Conservation (phyloP, 257 asterid genomes). For the Jacaranda copaia region DNA sequence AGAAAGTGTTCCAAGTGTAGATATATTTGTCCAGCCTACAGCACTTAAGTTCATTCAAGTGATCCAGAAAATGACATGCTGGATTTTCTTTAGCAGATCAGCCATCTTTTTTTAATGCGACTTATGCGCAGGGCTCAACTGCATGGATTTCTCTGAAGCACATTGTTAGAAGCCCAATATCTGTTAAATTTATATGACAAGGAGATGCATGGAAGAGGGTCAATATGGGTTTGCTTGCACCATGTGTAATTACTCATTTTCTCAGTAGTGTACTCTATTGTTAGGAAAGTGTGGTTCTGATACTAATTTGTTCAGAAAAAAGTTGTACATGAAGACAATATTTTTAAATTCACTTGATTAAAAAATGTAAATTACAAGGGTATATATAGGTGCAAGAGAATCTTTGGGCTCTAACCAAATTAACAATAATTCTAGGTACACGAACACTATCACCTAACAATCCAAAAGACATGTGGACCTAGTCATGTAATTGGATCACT, state of each 20-base stretch:
- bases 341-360: too few species aligned
- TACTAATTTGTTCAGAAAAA: too few species aligned
- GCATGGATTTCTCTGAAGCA: slow-evolving; percentile 36
- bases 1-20: slow-evolving; percentile 27
- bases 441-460: too few species aligned
- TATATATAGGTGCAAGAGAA: too few species aligned
- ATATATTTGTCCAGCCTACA: slow-evolving; percentile 31
- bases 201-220: not conserved
- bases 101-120: not conserved
- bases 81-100: slow-evolving; percentile 24
- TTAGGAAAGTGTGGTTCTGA: too few species aligned
- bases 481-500: too few species aligned
- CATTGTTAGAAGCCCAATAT: slow-evolving; percentile 38
- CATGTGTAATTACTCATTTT: not conserved
- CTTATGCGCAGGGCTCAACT: slow-evolving; percentile 38
- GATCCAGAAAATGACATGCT: slow-evolving; percentile 30
- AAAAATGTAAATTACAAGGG: too few species aligned
- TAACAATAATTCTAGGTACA: too few species aligned
- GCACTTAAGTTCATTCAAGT: slow-evolving; percentile 28
- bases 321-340: too few species aligned
- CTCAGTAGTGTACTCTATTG: too few species aligned
- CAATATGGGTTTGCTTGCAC: not conserved
- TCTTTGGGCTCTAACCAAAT: too few species aligned
- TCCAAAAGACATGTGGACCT: too few species aligned
- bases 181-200: slow-evolving; percentile 25